phyloP scores from a whole-genome alignment of 2,329 filamentous ascomycete genomes.

The Aspergillus sclerotialis region DNA sequence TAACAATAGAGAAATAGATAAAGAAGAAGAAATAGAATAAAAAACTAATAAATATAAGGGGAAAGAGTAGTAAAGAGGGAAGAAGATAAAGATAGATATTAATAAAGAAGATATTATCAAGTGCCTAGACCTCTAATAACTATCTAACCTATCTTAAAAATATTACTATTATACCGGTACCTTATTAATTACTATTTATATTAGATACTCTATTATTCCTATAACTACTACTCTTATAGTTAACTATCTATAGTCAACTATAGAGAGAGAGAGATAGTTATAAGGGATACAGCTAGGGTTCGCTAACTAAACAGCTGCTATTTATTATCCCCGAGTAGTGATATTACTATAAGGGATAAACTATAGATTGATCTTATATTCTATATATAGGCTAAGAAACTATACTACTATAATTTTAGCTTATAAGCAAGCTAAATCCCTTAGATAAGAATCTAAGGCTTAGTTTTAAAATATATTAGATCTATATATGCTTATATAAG shows the following conservation, averaged over 20 bases:
- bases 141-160: neutral
- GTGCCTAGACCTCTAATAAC: slow-evolving; percentile 1
- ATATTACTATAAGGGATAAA: too few relatives aligned
- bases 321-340: too few relatives aligned
- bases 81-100: neutral
- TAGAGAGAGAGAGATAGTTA: neutral
- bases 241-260: slow-evolving; percentile 1
- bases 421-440: too few relatives aligned
- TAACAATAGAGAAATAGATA: neutral
- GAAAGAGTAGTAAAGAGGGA: neutral
- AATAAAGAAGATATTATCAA: slow-evolving; percentile 2
- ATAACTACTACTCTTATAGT: neutral
- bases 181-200: neutral
- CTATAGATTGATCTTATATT: too few relatives aligned
- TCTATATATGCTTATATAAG: too few relatives aligned
- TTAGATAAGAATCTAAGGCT: too few relatives aligned
- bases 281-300: too few relatives aligned
- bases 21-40: neutral
- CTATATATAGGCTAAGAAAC: too few relatives aligned
- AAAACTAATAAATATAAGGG: neutral
- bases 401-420: too few relatives aligned
- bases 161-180: neutral
- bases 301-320: too few relatives aligned
- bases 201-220: neutral
- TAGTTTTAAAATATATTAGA: too few relatives aligned